These are phyloP conservation scores for Gaultheria prostrata DNA, from an alignment of 148 eudicot species.

Conservation along the genomic window DNA sequence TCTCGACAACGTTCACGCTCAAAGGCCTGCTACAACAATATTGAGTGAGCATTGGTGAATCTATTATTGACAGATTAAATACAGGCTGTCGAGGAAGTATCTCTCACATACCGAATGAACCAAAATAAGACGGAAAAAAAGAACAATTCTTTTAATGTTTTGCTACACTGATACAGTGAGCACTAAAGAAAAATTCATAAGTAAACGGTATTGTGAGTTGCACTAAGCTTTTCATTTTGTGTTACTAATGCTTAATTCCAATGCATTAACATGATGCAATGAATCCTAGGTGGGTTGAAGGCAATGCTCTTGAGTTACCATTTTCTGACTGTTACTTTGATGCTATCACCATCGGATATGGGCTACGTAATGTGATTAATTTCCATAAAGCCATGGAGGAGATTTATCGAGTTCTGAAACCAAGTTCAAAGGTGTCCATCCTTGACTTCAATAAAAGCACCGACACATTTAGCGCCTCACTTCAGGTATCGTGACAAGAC, in stretches of 20 bases:
- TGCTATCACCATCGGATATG: constrained; percentile 89
- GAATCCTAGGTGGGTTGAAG: constrained; percentile 75
- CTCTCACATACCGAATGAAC: background rate
- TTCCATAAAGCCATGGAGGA: constrained; percentile 62
- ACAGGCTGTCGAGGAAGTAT: background rate
- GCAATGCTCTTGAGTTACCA: constrained; percentile 77
- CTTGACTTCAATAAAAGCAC: constrained; percentile 85
- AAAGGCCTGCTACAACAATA: constrained; percentile 59
- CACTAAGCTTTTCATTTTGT: background rate
- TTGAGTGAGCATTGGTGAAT: constrained; percentile 75
- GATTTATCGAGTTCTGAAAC: constrained; percentile 72
- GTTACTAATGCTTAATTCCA: background rate
- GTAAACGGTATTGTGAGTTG: background rate
- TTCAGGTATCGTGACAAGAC: constrained; percentile 52
- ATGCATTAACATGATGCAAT: constrained; percentile 2
- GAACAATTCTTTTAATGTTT: background rate
- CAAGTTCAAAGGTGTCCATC: constrained; percentile 68
- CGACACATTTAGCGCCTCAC: constrained; percentile 28
- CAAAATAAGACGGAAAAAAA: background rate
- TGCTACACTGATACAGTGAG: background rate
- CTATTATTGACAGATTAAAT: constrained; percentile 15
- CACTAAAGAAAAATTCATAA: background rate
- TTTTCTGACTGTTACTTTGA: constrained; percentile 64
- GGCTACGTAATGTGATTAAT: constrained; percentile 73
- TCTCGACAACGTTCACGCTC: constrained; percentile 53